A percentile compares a stretch with the other conserved stretches of the same genome.
These are phyloP conservation scores for Mentha longifolia DNA, from an alignment of 257 asterid species.

Conservation along the genomic window DNA sequence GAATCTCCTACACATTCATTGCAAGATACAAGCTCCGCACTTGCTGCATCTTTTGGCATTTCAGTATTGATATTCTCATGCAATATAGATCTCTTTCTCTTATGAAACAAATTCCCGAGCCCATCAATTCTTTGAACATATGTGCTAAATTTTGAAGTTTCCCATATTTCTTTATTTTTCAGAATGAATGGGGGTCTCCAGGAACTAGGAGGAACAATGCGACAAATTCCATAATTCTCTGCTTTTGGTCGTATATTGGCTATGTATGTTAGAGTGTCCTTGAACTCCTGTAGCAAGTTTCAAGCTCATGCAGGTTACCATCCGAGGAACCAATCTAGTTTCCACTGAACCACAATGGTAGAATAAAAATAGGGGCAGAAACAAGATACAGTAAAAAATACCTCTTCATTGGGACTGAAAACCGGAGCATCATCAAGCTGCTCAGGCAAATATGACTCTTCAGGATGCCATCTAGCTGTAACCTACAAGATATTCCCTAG, in stretches of 20 bases:
- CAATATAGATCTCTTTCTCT: conserved; percentile 43
- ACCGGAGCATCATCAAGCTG: conserved; percentile 74
- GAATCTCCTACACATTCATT: conserved; percentile 34
- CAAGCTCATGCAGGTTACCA: conserved; percentile 43
- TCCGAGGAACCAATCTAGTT: conserved; percentile 34
- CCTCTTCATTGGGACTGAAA: conserved; percentile 80
- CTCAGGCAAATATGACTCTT: conserved; percentile 53
- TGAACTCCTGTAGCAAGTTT: conserved; percentile 74
- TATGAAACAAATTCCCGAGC: conserved; percentile 41
- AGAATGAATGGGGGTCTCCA: conserved; percentile 69
- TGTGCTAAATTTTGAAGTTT: conserved; percentile 55
- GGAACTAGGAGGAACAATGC: conserved; percentile 88
- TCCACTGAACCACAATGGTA: conserved; percentile 19
- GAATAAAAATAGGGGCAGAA: conserved; percentile 16
- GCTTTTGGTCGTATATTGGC: conserved; percentile 63
- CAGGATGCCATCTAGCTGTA: conserved; percentile 66
- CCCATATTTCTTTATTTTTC: conserved; percentile 49
- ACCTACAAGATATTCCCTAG: conserved; percentile 53
- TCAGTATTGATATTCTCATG: conserved; percentile 39
- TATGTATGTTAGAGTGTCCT: conserved; percentile 70
- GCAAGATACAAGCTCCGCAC: conserved; percentile 30
- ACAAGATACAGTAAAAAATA: conserved; percentile 35
- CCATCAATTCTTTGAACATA: conserved; percentile 53
- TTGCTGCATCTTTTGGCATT: conserved; percentile 38
- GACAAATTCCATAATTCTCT: conserved; percentile 80